Evolutionary conservation across 2,329 filamentous ascomycete genomes (phyloP).

Genomic region (Stenocarpella maydis): DNA sequence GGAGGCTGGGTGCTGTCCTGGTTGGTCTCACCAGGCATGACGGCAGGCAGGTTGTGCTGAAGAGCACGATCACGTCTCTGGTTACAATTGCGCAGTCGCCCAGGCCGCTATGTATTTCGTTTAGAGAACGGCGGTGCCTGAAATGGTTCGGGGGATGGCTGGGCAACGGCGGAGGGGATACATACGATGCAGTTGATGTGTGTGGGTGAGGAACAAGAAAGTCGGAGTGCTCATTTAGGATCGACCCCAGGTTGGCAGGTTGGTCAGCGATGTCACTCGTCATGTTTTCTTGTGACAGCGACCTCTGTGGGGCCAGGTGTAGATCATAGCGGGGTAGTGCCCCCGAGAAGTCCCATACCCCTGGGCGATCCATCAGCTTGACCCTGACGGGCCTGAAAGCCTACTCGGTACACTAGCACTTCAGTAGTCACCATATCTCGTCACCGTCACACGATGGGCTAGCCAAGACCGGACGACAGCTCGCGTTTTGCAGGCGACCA

Average conservation of each 20-base stretch:
- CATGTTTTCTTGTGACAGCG: conserved; percentile 19
- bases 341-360: background rate
- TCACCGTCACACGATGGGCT: background rate
- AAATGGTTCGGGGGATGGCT: background rate
- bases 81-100: background rate
- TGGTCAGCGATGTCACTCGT: conserved; percentile 22
- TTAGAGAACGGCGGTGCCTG: background rate
- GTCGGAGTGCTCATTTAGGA: background rate
- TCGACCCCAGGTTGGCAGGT: background rate
- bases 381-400: background rate
- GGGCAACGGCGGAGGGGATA: background rate
- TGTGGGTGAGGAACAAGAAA: background rate
- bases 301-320: background rate
- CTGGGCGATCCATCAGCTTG: conserved; percentile 2
- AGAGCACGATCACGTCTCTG: background rate
- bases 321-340: conserved; percentile 23
- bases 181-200: background rate
- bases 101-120: background rate
- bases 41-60: conserved; percentile 33
- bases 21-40: conserved; percentile 51
- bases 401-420: background rate
- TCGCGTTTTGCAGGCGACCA: background rate
- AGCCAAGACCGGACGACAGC: background rate
- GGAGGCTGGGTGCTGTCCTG: conserved; percentile 46
- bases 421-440: background rate